phyloP scores from a whole-genome alignment of 176 grass and related monocot genomes.

The Pontederia crassipes region DNA sequence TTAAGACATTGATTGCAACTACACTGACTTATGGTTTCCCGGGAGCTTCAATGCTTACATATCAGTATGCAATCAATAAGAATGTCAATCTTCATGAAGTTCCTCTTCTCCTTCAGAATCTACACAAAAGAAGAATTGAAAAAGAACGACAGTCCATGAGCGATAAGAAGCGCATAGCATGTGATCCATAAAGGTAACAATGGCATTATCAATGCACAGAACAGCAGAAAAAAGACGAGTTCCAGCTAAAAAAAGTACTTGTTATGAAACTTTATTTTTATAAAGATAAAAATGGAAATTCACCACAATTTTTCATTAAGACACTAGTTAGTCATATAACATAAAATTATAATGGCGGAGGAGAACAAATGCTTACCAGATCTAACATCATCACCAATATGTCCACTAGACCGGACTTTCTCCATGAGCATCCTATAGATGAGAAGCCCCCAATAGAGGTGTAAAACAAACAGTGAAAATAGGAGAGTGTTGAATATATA shows the following conservation, averaged over 20 bases:
- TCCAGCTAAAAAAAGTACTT: no score
- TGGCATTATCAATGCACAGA: background rate
- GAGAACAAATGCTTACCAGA: slow-evolving; percentile 47
- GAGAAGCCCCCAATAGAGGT: slow-evolving; percentile 23
- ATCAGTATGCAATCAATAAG: background rate
- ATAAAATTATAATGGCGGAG: slow-evolving; percentile 1
- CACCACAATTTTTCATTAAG: background rate
- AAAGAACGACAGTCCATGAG: slow-evolving; percentile 11
- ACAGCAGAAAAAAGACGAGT: no score
- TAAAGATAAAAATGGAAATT: background rate
- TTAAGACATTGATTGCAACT: no score
- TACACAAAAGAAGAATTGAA: slow-evolving; percentile 22
- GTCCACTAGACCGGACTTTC: slow-evolving; percentile 38
- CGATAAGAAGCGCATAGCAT: slow-evolving; percentile 6
- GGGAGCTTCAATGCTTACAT: background rate
- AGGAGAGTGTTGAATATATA: slow-evolving; percentile 17
- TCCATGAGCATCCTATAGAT: slow-evolving; percentile 25
- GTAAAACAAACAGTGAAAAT: slow-evolving; percentile 15
- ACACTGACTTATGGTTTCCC: no score
- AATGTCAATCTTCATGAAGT: slow-evolving; percentile 40
- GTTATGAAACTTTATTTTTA: no score
- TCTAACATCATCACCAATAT: slow-evolving; percentile 71
- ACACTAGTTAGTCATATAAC: background rate
- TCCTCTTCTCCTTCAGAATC: slow-evolving; percentile 64
- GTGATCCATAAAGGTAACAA: background rate